Evolutionary conservation across 129 eudicot species (phyloP).

Genomic region (Tanacetum coccineum): DNA sequence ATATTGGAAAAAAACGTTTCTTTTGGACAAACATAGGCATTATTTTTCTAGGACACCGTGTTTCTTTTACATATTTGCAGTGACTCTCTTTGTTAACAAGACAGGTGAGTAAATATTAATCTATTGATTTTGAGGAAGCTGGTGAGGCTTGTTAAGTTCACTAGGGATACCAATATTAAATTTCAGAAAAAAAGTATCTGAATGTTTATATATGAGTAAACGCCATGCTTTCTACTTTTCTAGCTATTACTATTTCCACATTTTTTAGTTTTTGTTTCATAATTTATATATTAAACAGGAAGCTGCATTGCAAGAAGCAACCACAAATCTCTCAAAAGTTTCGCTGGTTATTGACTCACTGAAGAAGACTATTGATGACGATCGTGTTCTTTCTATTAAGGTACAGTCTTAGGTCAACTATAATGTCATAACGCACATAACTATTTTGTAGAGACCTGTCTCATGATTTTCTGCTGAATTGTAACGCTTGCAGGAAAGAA

Average conservation of each 20-base stretch:
- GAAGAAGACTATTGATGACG: slow-evolving; percentile 43
- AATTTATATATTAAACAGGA: slow-evolving; percentile 28
- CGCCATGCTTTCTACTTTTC: not conserved
- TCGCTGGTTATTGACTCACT: slow-evolving; percentile 43
- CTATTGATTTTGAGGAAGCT: not conserved
- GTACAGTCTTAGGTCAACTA: slow-evolving; percentile 31
- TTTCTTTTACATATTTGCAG: not conserved
- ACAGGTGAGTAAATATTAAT: not conserved
- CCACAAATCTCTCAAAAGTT: slow-evolving; percentile 26
- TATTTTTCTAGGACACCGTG: too few species aligned
- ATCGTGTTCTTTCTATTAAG: slow-evolving; percentile 45
- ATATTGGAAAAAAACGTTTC: too few species aligned
- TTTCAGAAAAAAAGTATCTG: not conserved
- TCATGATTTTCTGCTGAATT: slow-evolving; percentile 13
- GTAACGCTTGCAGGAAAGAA: slow-evolving; percentile 30
- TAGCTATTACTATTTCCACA: not conserved
- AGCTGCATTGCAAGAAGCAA: slow-evolving; percentile 26
- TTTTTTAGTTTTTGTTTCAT: slow-evolving; percentile 5
- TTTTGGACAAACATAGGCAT: too few species aligned
- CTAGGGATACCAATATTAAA: not conserved
- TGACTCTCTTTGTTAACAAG: not conserved
- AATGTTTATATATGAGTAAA: not conserved
- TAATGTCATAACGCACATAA: not conserved
- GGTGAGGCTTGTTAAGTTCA: not conserved
- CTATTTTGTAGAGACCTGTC: not conserved